Evolutionary conservation across 345 rosid species (phyloP).

Genomic region (Corchorus capsularis): DNA sequence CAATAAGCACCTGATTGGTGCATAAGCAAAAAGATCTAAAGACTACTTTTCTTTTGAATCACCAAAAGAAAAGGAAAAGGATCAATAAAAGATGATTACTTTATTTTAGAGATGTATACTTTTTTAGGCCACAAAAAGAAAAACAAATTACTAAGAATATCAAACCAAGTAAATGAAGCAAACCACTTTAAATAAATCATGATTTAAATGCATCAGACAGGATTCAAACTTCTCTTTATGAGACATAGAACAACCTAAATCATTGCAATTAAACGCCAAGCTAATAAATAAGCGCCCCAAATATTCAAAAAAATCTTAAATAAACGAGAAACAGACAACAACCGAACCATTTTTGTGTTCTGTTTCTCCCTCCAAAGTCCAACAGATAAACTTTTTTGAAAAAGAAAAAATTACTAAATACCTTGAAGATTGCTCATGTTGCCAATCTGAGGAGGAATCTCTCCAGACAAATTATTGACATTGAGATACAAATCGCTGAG

Average conservation of each 20-base stretch:
- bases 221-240: not conserved
- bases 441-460: constrained; percentile 75
- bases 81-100: not conserved
- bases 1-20: not conserved
- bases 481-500: constrained; percentile 83
- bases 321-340: not conserved
- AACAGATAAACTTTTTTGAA: not conserved
- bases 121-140: not conserved
- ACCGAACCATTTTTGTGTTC: not conserved
- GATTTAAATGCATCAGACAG: not conserved
- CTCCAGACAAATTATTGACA: constrained; percentile 80
- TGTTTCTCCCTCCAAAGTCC: not conserved
- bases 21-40: not conserved
- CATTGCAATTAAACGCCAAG: not conserved
- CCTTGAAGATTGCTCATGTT: constrained; percentile 83
- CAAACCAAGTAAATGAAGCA: not conserved
- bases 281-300: not conserved
- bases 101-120: not conserved
- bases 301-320: not conserved
- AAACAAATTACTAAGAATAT: not conserved
- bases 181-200: not conserved
- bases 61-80: not conserved
- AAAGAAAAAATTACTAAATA: constrained; percentile 27
- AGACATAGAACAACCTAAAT: not conserved
- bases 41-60: not conserved